Conservation (phyloP, 176 grass and related monocot genomes). For the Lolium multiflorum region DNA sequence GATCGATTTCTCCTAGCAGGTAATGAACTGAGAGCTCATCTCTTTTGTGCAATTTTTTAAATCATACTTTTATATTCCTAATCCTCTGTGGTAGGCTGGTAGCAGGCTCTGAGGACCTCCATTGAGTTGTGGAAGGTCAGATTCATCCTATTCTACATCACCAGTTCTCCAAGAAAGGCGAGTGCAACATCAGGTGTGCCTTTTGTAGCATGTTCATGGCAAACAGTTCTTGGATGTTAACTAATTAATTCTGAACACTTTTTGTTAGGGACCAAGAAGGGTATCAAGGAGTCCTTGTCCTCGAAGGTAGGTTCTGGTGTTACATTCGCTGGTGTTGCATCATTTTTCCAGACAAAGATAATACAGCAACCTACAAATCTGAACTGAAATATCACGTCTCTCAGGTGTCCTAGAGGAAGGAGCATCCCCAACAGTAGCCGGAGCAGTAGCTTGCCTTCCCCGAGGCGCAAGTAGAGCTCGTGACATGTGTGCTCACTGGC, state of each 20-base stretch:
- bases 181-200: background rate
- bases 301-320: conserved; percentile 57
- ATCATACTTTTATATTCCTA: background rate
- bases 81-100: conserved; percentile 36
- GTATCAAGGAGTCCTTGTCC: conserved; percentile 86
- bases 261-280: conserved; percentile 67
- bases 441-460: conserved; percentile 74
- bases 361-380: background rate
- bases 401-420: conserved; percentile 69
- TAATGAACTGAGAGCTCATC: conserved; percentile 21
- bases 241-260: background rate
- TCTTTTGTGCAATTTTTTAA: background rate
- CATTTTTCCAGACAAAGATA: background rate
- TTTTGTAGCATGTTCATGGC: background rate
- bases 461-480: conserved; percentile 57
- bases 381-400: conserved; percentile 6
- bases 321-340: background rate
- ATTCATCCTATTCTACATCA: conserved; percentile 83
- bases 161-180: conserved; percentile 75
- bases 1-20: conserved; percentile 93
- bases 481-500: background rate
- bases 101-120: conserved; percentile 72
- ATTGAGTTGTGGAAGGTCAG: conserved; percentile 87
- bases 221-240: background rate
- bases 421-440: conserved; percentile 66